Evolutionary conservation across 2,329 filamentous ascomycete species (phyloP), one percentile per base, ranked within the genome.

Genomic region (Xylaria sp.): DNA sequence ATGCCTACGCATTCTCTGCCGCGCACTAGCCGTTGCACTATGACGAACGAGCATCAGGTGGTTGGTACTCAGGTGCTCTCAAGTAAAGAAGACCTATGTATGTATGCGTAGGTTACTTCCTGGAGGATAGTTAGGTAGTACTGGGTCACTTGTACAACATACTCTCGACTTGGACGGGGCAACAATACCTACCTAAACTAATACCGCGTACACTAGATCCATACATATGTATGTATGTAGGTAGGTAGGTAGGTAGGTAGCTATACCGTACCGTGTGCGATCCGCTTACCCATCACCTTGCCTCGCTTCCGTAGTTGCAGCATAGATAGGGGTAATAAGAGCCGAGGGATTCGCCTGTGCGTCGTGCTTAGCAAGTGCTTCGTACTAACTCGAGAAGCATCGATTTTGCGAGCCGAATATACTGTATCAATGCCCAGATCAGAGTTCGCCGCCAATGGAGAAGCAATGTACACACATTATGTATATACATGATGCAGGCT

Each of bases 271-370:
- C 51, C n/a, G 19, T 63, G 47, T 58, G 59, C 36, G 45, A 55
- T 54, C 55, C 36, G 48, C 60, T 67, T 67, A 64, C 64, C 48
- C 58, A 56, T 61, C 60, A 59, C 55, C 54, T 61, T 67, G 32
- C 55, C 50, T 67, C 39, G 50, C 55, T 51, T 55, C 19, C 65
- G 59, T 60, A 42, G 42, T 27, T 27, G 21, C 47, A 47, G 45
- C 61, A 60, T 42, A 60, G 42, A 64, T 64, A 61, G 66, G 62
- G 66, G 63, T 50, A 60, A 59, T 30, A 60, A 63, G 53, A 62
- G 53, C 47, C 47, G 66, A 68, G 61, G 48, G 9, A 42, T 56
- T 60, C 14, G 50, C 51, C 56, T 54, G 45, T 61, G 51, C 42
- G 45, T 57, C 61, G 19, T 60, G 47, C 55, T 68, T 30, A 34